Base-by-base conservation (phyloP, 768 basidiomycete species). In the Podaxis pistillaris region DNA sequence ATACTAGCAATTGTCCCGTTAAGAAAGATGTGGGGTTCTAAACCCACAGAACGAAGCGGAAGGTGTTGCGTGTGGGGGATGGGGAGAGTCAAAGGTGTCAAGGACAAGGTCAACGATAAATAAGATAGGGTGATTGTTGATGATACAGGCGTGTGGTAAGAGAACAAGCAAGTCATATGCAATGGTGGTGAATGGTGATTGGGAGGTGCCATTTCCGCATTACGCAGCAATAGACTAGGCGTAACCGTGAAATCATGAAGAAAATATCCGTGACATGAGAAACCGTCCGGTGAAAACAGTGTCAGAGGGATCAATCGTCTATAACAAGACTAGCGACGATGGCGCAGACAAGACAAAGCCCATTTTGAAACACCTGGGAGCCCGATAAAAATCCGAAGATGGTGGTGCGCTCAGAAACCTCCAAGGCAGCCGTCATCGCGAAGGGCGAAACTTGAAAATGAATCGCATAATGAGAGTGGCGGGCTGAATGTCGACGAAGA, bases 351-450 rank as follows among this genome's bases (percentile, higher is more conserved):
- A 49, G 46, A 49, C 47, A 49, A 44, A 28, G 33, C 57, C 57
- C 13, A 33, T 58, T 58, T 58, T 33, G 22, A 49, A 50, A 58
- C 57, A 36, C 57, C 28, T 2, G 19, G 13, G 17, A 58, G 26
- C 56, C 56, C 50, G 11, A 59, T 4, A n/a, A 28, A 40, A 6
- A 11, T 22, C 2, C 13, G 22, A 19, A 50, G 49, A 50, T 28
- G 28, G 22, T 30, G 33, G 33, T 22, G 22, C 6, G 19, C 40
- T 71, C 69, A 80, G 69, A 80, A 80, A n/a, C 79, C 79, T 47
- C 78, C 79, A 7, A 80, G 71, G 56, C 79, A 80, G 17, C 78
- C 75, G 67, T 79, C 76, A 63, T 79, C 78, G 41, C 68, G 63
- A 15, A 68, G 54, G 36, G 69, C 68, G 63, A 79, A 73, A 26